phyloP scores from a whole-genome alignment of 2,329 filamentous ascomycete species.

The Dactylellina sp. region DNA sequence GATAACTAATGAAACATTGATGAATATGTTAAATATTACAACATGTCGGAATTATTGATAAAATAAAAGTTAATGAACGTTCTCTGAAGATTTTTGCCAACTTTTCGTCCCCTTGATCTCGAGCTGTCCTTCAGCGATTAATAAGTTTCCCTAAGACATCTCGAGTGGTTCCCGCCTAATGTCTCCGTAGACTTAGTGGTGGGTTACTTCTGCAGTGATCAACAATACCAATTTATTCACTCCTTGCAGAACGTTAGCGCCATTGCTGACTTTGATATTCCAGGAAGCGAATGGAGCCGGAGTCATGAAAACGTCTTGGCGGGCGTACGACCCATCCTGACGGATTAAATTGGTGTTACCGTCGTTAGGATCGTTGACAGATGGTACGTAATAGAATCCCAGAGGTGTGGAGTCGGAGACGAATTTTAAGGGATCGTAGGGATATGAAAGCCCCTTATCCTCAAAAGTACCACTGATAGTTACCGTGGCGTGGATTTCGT shows the following conservation, averaged over 20 bases:
- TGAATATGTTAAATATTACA: too few species aligned
- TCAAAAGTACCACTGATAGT: slow-evolving; percentile 48
- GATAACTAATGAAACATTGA: too few species aligned
- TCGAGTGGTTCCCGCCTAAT: too few species aligned
- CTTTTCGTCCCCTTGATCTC: too few species aligned
- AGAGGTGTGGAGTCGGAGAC: slow-evolving; percentile 46
- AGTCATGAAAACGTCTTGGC: slow-evolving; percentile 47
- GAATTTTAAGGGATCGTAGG: slow-evolving; percentile 34
- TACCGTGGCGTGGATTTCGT: slow-evolving; percentile 31
- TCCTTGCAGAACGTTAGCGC: neutral
- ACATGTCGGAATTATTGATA: too few species aligned
- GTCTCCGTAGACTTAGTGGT: too few species aligned
- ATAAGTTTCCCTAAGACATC: neutral
- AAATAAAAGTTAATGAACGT: too few species aligned
- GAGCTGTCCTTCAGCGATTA: neutral
- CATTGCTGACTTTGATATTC: slow-evolving; percentile 49
- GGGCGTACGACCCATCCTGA: slow-evolving; percentile 39
- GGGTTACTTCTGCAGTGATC: slow-evolving; percentile 42
- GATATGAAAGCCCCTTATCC: slow-evolving; percentile 35
- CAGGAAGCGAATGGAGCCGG: slow-evolving; percentile 47
- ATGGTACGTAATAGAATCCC: slow-evolving; percentile 52
- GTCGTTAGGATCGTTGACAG: slow-evolving; percentile 39
- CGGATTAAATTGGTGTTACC: slow-evolving; percentile 33
- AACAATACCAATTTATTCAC: slow-evolving; percentile 31
- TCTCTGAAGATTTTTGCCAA: too few species aligned